Evolutionary conservation across 2,329 filamentous ascomycete species (phyloP), one percentile per base, ranked within the genome.

Genomic region (Pseudovirgaria hyperparasitica): DNA sequence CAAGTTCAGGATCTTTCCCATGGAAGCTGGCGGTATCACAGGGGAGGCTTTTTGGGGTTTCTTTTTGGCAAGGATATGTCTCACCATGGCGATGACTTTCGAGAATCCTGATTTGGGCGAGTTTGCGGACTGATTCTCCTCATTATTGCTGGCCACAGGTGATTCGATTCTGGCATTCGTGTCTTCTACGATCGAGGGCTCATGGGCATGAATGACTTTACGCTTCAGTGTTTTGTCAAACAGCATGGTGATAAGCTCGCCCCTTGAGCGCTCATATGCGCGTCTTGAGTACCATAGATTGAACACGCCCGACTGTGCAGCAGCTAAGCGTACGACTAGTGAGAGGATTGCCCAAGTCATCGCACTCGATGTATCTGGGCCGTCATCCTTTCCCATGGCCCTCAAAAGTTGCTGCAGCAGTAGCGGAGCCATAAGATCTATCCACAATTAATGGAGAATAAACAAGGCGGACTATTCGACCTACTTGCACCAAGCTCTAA

Each of bases 1-100:
- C 2, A 93, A 55, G 41, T 92, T 93, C 34, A 93, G 67, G 27
- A 93, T 90, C 46, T 92, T 92, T 6, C 85, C 85, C 55, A 86
- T 87, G 0, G 81, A 84, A 0, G 85, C 82, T 2, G 78, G 70
- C 29, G 68, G 58, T 30, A 67, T 65, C 8, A 43, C 15, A 32
- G 33, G 29, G 50, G 49, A 23, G 43, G 35, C 18, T 35, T 45
- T 26, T 30, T 47, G 30, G 37, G 37, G 19, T 15, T 51, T 45
- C 7, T 21, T 22, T 14, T 50, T 46, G 4, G 14, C 9, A 18
- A 32, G 30, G 16, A 29, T 37, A 9, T 18, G 21, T 11, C 39
- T 36, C 32, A 25, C 9, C 34, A 32, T 23, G 17, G 16, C 21
- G 15, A 10, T 20, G 23, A 9, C 21, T 19, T 13, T 11, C 16